Base-by-base conservation (phyloP, 2,329 filamentous ascomycete genomes). In the Fusarium illudens region DNA sequence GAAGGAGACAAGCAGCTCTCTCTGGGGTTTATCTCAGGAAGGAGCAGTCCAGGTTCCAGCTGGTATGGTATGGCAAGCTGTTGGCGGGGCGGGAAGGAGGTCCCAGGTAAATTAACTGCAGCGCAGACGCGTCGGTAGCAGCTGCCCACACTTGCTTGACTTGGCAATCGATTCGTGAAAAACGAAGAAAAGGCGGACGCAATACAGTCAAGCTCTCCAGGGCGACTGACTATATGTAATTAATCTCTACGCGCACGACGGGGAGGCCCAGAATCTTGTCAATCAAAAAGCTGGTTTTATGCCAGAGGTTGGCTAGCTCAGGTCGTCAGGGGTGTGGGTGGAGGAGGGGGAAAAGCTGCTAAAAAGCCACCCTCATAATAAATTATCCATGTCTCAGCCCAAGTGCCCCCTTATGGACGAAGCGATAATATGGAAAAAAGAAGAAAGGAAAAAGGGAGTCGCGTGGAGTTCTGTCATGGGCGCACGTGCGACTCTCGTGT, bases 341-440 rank as follows among this genome's bases (percentile, higher is more conserved):
- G 58, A 66, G 48, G 39, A 49, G 53, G 39, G 53, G 67, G 59
- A 62, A 67, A 64, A 60, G 50, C 60, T 58, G 63, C 70, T 66
- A 68, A 54, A 34, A 7, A 60, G 51, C 27, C 49, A 27, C 54
- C 54, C 55, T 64, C 60, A 64, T 71, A 62, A 71, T 72, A 72
- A 72, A 67, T 71, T n/a, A n/a, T n/a, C n/a, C 71, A 71, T 76
- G 76, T 76, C 75, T 77, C 74, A 75, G 68, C 62, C 66, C 55
- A 51, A 50, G 53, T 42, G 58, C 51, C 53, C 48, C 27, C 44
- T 58, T 20, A 20, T 44, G 39, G 13, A 44, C 39, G 12, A 29
- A 33, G 20, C 13, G 19, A 20, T 50, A 39, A 30, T 56, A 55
- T 44, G 22, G 37, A 13, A 58, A 34, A 15, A 34, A 69, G 44